Base-by-base conservation (phyloP, 2,329 filamentous ascomycete genomes). In the Diaporthe caulivora region DNA sequence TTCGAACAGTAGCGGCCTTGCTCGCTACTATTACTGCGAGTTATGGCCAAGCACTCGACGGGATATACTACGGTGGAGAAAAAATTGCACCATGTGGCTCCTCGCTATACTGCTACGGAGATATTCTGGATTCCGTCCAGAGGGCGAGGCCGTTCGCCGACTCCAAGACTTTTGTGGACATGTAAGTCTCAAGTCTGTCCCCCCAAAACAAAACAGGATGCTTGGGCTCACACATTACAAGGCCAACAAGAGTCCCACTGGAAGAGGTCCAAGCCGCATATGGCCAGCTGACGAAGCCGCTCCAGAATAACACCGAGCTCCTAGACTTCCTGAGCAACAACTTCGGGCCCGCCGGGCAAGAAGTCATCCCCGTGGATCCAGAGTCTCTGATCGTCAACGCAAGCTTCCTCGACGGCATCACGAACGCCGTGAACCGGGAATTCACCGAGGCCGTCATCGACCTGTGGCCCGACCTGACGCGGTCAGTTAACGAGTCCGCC, bases 81-180 rank as follows among this genome's bases (percentile, higher is more conserved):
- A 83, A 90, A 53, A 86, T 88, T 73, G 89, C 91, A 3, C 91
- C 92, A 1, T 93, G 92, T 81, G 89, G 92, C 79, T 93, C 91
- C 11, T 87, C 90, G 21, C 84, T 93, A 26, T 93, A 93, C 81
- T 93, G 92, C 79, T 86, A 91, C 76, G 92, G 92, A 62, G 89
- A 92, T 0, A 85, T 93, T 17, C 85, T 93, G 3, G 85, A 87
- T 74, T 85, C 90, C 75, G 87, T 93, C 62, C 87, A 93, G 82
- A 84, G 93, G 13, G 91, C 91, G 2, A 84, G 83, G 31, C 91
- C 91, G 0, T 93, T 93, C 76, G 82, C 84, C 18, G 92, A 93
- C 82, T 93, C 91, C 74, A 93, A 93, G 85, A 92, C 91, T 1
- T 93, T 92, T 79, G 92, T 93, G 55, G 92, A 93, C 79, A 90